Percentiles rank a stretch among this genome's conserved stretches.
These are phyloP conservation scores for Fonsecaea pedrosoi DNA, from an alignment of 2,329 filamentous ascomycete genomes.

Conservation along the genomic window DNA sequence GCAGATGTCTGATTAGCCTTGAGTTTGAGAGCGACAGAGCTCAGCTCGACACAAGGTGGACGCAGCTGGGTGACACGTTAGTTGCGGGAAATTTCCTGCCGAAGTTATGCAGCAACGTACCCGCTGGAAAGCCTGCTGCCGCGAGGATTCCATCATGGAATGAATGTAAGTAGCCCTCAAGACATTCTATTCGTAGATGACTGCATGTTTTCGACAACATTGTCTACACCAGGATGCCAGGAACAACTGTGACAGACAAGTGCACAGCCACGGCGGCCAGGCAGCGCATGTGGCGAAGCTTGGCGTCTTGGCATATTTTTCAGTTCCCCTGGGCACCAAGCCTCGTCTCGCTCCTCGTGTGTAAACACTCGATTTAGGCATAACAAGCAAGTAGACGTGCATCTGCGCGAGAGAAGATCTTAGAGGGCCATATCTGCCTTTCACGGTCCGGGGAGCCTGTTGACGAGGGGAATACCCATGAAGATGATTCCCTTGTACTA, in stretches of 20 bases:
- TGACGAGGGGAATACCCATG: neutral
- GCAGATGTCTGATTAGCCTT: constrained; percentile 53
- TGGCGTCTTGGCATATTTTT: neutral
- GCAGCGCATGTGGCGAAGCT: neutral
- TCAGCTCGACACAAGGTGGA: constrained; percentile 64
- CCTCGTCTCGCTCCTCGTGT: too few relatives aligned
- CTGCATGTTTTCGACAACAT: neutral
- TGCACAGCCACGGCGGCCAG: neutral
- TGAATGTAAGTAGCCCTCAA: neutral
- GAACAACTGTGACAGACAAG: neutral
- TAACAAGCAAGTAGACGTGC: too few relatives aligned
- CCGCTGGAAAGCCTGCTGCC: constrained; percentile 52
- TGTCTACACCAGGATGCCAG: neutral
- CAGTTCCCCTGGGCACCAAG: too few relatives aligned
- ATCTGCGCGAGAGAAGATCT: too few relatives aligned
- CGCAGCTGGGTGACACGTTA: constrained; percentile 56
- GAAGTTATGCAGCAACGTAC: constrained; percentile 39
- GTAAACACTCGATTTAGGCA: too few relatives aligned
- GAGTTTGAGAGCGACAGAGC: constrained; percentile 60
- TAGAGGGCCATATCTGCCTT: too few relatives aligned
- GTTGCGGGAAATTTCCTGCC: neutral
- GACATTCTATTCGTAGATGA: neutral
- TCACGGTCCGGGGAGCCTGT: neutral
- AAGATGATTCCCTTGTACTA: neutral
- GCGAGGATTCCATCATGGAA: constrained; percentile 46